Evolutionary conservation across 2,329 filamentous ascomycete species (phyloP).

Genomic region (Myrmaecium sp.): DNA sequence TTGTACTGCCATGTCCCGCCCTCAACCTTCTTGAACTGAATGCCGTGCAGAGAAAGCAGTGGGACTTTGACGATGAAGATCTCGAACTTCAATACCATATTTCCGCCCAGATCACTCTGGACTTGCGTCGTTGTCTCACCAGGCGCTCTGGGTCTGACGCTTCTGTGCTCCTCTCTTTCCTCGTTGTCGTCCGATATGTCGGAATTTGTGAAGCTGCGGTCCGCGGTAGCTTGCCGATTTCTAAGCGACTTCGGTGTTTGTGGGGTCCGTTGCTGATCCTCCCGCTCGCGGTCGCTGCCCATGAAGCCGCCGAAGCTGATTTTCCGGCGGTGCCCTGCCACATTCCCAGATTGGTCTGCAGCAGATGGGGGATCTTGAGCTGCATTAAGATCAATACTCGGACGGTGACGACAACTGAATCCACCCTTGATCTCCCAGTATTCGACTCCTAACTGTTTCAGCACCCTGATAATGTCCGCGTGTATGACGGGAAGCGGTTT

Average conservation of each 20-base stretch:
- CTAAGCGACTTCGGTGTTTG: slow-evolving; percentile 30
- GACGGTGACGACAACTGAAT: slow-evolving; percentile 74
- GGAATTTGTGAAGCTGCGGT: slow-evolving; percentile 71
- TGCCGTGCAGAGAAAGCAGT: slow-evolving; percentile 76
- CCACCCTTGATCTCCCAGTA: slow-evolving; percentile 86
- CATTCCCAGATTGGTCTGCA: slow-evolving; percentile 8
- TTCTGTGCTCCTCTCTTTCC: slow-evolving; percentile 30
- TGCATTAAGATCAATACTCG: slow-evolving; percentile 74
- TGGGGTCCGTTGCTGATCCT: slow-evolving; percentile 43
- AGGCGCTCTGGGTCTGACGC: slow-evolving; percentile 31
- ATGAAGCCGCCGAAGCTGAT: slow-evolving; percentile 70
- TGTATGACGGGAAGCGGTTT: slow-evolving; percentile 78
- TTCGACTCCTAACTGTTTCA: slow-evolving; percentile 77
- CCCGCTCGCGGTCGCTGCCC: slow-evolving; percentile 46
- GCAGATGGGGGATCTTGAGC: slow-evolving; percentile 39
- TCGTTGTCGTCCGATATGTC: slow-evolving; percentile 69
- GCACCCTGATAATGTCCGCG: slow-evolving; percentile 74
- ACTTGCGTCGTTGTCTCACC: slow-evolving; percentile 88
- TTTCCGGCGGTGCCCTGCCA: slow-evolving; percentile 49
- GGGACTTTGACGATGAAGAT: slow-evolving; percentile 97
- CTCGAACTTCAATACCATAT: slow-evolving; percentile 76
- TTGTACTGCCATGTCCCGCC: slow-evolving; percentile 98
- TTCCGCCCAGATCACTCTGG: slow-evolving; percentile 72
- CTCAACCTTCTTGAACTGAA: slow-evolving; percentile 93
- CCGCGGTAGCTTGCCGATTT: slow-evolving; percentile 32